phyloP scores from a whole-genome alignment of 1,284 basidiomycete species.

The Porodaedalea pini region DNA sequence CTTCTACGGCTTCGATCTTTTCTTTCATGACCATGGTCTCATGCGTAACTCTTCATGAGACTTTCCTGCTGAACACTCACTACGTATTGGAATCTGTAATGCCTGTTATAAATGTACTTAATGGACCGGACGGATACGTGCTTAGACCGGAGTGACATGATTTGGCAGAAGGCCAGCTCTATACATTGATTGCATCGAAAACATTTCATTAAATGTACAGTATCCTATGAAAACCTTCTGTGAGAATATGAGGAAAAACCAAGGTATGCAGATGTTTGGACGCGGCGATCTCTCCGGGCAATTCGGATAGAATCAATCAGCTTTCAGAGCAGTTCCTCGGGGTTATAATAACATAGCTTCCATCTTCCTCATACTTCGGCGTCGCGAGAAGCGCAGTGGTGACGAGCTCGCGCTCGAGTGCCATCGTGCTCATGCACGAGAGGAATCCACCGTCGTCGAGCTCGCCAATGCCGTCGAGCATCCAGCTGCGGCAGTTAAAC shows the following conservation, averaged over 20 bases:
- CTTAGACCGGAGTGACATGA: too few species aligned
- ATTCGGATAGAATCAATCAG: not conserved
- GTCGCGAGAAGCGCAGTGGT: not conserved
- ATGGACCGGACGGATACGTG: too few species aligned
- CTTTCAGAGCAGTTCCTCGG: slow-evolving; percentile 2
- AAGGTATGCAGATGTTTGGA: not conserved
- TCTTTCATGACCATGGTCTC: too few species aligned
- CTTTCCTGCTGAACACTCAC: too few species aligned
- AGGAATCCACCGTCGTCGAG: slow-evolving; percentile 9
- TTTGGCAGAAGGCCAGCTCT: too few species aligned
- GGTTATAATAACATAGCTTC: slow-evolving; percentile 4
- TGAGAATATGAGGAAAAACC: not conserved
- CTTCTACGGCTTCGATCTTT: too few species aligned
- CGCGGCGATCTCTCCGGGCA: not conserved
- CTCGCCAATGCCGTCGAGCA: slow-evolving; percentile 5
- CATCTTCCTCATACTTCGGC: slow-evolving; percentile 4
- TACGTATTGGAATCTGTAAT: too few species aligned
- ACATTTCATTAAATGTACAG: not conserved
- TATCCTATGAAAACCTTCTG: not conserved
- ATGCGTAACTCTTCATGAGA: too few species aligned
- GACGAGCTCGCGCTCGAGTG: slow-evolving; percentile 11
- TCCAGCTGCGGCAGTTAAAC: slow-evolving; percentile 7
- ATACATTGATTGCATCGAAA: not conserved
- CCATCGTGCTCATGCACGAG: not conserved
- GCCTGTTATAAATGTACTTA: too few species aligned